phyloP scores from a whole-genome alignment of 345 rosid species.

The Cardamine occulta region DNA sequence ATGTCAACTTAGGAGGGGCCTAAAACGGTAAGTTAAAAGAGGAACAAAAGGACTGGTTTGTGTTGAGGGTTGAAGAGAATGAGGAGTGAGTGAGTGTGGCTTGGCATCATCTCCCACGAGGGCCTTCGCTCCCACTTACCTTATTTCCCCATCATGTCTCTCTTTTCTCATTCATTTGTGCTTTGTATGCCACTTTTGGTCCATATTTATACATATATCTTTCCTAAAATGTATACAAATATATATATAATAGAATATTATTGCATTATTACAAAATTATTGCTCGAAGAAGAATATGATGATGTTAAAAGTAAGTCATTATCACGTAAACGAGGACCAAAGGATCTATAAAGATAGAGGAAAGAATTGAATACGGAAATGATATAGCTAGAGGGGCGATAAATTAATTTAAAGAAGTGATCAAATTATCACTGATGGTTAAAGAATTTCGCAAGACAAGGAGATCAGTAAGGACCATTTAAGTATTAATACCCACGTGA shows the following conservation, averaged over 20 bases:
- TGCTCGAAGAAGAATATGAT: slow-evolving; percentile 26
- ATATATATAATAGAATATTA: background rate
- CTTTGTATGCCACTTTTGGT: slow-evolving; percentile 35
- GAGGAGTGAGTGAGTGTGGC: slow-evolving; percentile 31
- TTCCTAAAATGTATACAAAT: background rate
- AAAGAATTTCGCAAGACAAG: background rate
- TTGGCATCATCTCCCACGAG: slow-evolving; percentile 47
- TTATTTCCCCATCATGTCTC: slow-evolving; percentile 33
- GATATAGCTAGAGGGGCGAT: background rate
- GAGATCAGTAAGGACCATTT: slow-evolving; percentile 2
- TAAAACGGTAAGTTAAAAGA: slow-evolving; percentile 27
- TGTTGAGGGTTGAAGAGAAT: slow-evolving; percentile 23
- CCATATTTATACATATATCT: slow-evolving; percentile 15
- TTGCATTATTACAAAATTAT: slow-evolving; percentile 24
- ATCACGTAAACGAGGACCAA: slow-evolving; percentile 29
- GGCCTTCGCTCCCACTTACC: slow-evolving; percentile 32
- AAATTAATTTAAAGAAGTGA: background rate
- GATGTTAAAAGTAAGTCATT: slow-evolving; percentile 30
- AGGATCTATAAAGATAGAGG: slow-evolving; percentile 5
- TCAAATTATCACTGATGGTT: slow-evolving; percentile 1
- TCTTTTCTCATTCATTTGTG: slow-evolving; percentile 30
- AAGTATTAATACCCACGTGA: slow-evolving; percentile 26
- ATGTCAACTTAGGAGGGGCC: slow-evolving; percentile 35
- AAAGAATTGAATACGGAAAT: background rate
- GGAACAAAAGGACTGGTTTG: slow-evolving; percentile 39